Evolutionary conservation across 1,139 yeast species (phyloP).

Genomic region (Candida sojae): DNA sequence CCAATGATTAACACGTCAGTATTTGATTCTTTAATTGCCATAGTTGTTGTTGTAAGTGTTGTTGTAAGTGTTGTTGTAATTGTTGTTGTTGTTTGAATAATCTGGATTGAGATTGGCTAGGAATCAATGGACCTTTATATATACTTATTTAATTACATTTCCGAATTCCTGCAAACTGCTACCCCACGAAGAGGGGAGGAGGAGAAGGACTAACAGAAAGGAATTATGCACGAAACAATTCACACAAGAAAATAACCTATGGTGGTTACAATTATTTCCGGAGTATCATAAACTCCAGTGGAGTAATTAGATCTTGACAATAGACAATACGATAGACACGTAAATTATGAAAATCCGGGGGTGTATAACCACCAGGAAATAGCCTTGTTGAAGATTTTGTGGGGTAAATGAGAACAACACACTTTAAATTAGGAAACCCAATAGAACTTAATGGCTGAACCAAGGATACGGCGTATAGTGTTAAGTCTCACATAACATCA

Average conservation of each 20-base stretch:
- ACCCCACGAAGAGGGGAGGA: background rate
- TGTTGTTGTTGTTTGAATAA: background rate
- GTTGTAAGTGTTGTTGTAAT: background rate
- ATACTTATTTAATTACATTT: background rate
- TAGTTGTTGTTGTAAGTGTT: background rate
- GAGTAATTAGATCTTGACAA: no score
- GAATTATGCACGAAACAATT: background rate
- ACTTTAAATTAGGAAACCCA: no score
- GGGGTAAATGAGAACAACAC: no score
- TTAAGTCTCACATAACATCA: no score
- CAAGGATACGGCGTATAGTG: no score
- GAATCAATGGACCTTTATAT: background rate
- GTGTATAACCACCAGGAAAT: no score
- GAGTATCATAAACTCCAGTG: no score
- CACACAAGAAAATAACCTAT: background rate
- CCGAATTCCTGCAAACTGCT: background rate
- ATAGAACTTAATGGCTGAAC: no score
- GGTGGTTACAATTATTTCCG: background rate
- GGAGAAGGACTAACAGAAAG: background rate
- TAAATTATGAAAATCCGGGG: no score
- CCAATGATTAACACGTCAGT: conserved; percentile 35
- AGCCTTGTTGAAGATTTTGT: no score
- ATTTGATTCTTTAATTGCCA: conserved; percentile 19
- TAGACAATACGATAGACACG: no score
- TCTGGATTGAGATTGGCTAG: background rate